phyloP scores from a whole-genome alignment of 345 rosid species.

The Corchorus olitorius region DNA sequence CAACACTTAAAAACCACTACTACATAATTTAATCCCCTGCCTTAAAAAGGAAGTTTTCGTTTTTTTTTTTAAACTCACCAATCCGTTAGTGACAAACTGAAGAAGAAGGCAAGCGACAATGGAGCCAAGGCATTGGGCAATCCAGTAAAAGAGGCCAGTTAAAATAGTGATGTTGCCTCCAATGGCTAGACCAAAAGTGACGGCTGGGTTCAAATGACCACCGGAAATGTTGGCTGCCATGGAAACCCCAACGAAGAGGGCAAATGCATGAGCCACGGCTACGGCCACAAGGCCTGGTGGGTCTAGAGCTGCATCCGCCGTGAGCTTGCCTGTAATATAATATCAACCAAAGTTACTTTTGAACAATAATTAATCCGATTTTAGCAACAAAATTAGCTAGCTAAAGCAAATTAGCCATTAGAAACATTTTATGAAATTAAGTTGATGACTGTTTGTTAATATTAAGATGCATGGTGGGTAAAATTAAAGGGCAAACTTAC shows the following conservation, averaged over 20 bases:
- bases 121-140: constrained; percentile 87
- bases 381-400: not conserved
- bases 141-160: constrained; percentile 81
- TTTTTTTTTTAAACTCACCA: too few species aligned
- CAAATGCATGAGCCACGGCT: constrained; percentile 82
- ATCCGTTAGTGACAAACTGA: constrained; percentile 53
- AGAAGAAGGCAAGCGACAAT: constrained; percentile 85
- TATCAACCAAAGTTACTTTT: too few species aligned
- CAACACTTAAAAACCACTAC: too few species aligned
- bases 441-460: too few species aligned
- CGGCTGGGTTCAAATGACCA: constrained; percentile 89
- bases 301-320: constrained; percentile 69
- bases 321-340: constrained; percentile 56
- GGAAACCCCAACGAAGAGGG: constrained; percentile 83
- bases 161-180: constrained; percentile 84
- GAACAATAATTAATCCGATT: too few species aligned
- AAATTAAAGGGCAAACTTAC: constrained; percentile 34
- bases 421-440: not conserved
- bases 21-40: too few species aligned
- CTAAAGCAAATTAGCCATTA: not conserved
- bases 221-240: constrained; percentile 87
- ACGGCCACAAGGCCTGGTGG: constrained; percentile 85
- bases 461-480: not conserved
- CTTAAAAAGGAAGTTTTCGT: too few species aligned
- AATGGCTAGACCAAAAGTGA: constrained; percentile 79